Conservation (phyloP, 495 filamentous ascomycete genomes). For the Lophiostoma macrostomum region DNA sequence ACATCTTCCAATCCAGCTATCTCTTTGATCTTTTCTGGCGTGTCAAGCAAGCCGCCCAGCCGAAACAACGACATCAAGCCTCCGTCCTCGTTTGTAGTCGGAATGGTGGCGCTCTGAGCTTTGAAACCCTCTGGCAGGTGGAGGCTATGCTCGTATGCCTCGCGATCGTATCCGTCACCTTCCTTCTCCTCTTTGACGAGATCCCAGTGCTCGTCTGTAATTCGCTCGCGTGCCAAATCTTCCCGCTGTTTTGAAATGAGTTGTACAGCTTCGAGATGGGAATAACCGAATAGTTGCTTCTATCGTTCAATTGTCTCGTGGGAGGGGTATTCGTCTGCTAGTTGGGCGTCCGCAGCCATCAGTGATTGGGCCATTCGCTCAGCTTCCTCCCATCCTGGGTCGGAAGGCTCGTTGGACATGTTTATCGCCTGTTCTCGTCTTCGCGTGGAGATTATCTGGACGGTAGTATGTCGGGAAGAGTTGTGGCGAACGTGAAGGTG, state of each 20-base stretch:
- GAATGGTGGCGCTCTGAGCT: slow-evolving; percentile 23
- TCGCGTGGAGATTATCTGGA: too few relatives aligned
- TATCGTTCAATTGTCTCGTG: slow-evolving; percentile 24
- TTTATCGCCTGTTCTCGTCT: too few relatives aligned
- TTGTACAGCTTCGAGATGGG: slow-evolving; percentile 15
- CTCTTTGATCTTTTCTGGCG: slow-evolving; percentile 23
- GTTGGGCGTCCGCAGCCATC: slow-evolving; percentile 3
- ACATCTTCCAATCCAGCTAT: slow-evolving; percentile 16
- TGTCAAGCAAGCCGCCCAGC: slow-evolving; percentile 23
- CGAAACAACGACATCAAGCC: slow-evolving; percentile 14
- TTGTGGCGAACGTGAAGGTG: too few relatives aligned
- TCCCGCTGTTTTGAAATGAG: slow-evolving; percentile 27
- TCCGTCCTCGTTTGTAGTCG: slow-evolving; percentile 8
- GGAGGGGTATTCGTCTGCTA: slow-evolving; percentile 6
- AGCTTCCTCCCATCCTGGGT: slow-evolving; percentile 17
- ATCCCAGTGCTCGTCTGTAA: slow-evolving; percentile 33
- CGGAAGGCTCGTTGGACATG: too few relatives aligned
- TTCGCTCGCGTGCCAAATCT: slow-evolving; percentile 31
- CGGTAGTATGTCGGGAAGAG: too few relatives aligned
- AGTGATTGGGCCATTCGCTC: slow-evolving; percentile 17
- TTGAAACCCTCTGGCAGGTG: slow-evolving; percentile 13
- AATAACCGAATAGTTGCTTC: slow-evolving; percentile 29
- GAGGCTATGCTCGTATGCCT: slow-evolving; percentile 34
- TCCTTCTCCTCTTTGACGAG: slow-evolving; percentile 22
- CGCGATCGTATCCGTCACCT: slow-evolving; percentile 31